A percentile compares a stretch with the other conserved stretches of the same genome.
Evolutionary conservation across 306 rosid species (phyloP).

Genomic region (Astragalus glycyphyllos): DNA sequence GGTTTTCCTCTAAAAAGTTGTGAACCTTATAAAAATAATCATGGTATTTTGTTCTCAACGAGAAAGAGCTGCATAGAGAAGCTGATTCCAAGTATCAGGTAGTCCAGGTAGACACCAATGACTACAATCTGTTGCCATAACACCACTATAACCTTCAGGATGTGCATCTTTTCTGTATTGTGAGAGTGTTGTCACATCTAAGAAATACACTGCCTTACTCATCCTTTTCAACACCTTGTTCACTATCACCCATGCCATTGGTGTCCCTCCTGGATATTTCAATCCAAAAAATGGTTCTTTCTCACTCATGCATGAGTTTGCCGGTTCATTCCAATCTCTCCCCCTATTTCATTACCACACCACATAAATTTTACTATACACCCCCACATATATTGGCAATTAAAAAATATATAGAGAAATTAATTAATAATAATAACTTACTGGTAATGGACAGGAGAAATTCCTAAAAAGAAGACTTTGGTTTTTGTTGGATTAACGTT

Average conservation of each 20-base stretch:
- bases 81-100: slow-evolving; percentile 95
- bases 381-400: background rate
- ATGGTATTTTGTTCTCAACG: slow-evolving; percentile 33
- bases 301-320: slow-evolving; percentile 72
- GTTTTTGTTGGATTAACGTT: slow-evolving; percentile 73
- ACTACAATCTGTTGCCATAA: slow-evolving; percentile 72
- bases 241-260: slow-evolving; percentile 81
- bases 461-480: slow-evolving; percentile 89
- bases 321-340: slow-evolving; percentile 84
- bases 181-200: slow-evolving; percentile 79
- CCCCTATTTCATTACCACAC: slow-evolving; percentile 62
- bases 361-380: background rate
- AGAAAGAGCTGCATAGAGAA: slow-evolving; percentile 70
- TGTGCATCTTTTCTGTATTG: slow-evolving; percentile 90
- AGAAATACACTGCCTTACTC: slow-evolving; percentile 70
- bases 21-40: slow-evolving; percentile 36
- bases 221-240: slow-evolving; percentile 73
- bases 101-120: slow-evolving; percentile 98
- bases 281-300: slow-evolving; percentile 66
- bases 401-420: too few relatives aligned
- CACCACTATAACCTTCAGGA: slow-evolving; percentile 72
- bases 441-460: slow-evolving; percentile 90
- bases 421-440: too few relatives aligned
- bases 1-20: slow-evolving; percentile 39
- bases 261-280: slow-evolving; percentile 88